Evolutionary conservation across 768 basidiomycete species (phyloP).

Genomic region (Podaxis sp.): DNA sequence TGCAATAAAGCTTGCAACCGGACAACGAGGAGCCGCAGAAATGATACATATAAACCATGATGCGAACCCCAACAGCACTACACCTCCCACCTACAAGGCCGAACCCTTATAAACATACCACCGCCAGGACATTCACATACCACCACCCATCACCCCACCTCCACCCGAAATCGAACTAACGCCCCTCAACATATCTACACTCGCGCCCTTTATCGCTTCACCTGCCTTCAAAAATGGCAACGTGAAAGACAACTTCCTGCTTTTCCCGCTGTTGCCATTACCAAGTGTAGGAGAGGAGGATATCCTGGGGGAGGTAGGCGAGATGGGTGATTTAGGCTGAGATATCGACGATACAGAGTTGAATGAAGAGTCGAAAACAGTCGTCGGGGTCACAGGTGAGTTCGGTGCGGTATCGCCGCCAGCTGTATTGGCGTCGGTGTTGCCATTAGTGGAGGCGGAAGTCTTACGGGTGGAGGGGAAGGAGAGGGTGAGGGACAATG

Average conservation of each 20-base stretch:
- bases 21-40: too few species aligned
- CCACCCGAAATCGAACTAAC: conserved; percentile 34
- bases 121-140: not conserved
- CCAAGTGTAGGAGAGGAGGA: not conserved
- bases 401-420: conserved; percentile 5
- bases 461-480: not conserved
- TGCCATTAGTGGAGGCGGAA: not conserved
- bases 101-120: not conserved
- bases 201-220: conserved; percentile 24
- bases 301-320: not conserved
- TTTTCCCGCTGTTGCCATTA: not conserved
- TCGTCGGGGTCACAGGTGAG: not conserved
- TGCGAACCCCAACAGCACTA: not conserved
- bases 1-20: too few species aligned
- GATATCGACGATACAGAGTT: not conserved
- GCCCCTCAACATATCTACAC: conserved; percentile 42
- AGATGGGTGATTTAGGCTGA: conserved; percentile 1
- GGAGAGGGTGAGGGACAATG: not conserved
- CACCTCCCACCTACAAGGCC: not conserved
- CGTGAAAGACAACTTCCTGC: conserved; percentile 27
- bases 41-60: not conserved
- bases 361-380: not conserved
- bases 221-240: conserved; percentile 30
- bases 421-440: not conserved
- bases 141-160: not conserved